Evolutionary conservation across 2,329 filamentous ascomycete species (phyloP), one percentile per base, ranked within the genome.

Genomic region (Septoria linicola): DNA sequence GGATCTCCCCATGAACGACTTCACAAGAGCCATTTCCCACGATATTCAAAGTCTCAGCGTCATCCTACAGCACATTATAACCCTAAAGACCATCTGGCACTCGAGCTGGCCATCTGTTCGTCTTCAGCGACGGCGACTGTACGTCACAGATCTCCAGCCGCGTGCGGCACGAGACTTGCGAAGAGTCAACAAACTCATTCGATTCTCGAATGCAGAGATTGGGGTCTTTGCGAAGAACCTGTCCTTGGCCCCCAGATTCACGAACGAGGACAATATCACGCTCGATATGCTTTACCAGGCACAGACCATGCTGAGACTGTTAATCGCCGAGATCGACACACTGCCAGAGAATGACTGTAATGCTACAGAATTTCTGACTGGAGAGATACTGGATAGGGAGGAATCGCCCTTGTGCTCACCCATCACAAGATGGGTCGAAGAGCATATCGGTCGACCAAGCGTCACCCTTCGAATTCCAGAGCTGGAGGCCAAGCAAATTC

Each of bases 31-130:
- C 31, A 46, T 54, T 30, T 39, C 40, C 16, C 40, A 54, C 41
- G 51, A 54, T 16, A 32, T 43, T 1, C 51, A 54, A 41, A 39
- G 46, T 8, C 37, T 39, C 31, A 37, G 42, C 17, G 47, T 54
- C 3, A 32, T 54, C 8, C 23, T 54, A 8, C 51, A 50, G 37
- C 51, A 54, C 25, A 32, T 50, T 23, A 41, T 46, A 10, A 27
- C 43, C 8, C 30, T 54, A 6, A 50, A 43, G 11, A 30, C 34
- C 8, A 39, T 54, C 3, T 54, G 51, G 51, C 35, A 54, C n/a
- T 34, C 47, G 16, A 47, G 46, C 42, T 47, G 47, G 47, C 51
- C 51, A 16, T 49, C 41, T 10, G 36, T 46, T 16, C 51, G 47
- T 4, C 32, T 37, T 4, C 41, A 50, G 40, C 51, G 51, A 4